Conservation (phyloP, 176 grass and related monocot genomes). For the Ananas comosus region DNA sequence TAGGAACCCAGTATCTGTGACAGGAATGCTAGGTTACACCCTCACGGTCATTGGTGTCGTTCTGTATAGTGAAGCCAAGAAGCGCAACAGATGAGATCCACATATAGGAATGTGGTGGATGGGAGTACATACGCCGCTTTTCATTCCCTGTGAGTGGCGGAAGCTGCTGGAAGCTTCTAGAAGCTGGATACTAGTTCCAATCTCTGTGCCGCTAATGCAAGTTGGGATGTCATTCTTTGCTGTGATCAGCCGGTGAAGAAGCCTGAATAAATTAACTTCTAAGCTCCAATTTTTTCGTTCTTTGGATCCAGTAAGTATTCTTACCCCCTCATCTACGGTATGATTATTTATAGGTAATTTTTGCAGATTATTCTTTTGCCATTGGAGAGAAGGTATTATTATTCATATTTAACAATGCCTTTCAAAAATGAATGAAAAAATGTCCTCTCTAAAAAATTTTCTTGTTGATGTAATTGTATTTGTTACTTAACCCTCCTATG, state of each 20-base stretch:
- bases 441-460: too few relatives aligned
- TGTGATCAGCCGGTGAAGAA: background rate
- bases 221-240: background rate
- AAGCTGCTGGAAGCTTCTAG: background rate
- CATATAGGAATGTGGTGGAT: background rate
- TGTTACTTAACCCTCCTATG: too few relatives aligned
- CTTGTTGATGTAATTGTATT: too few relatives aligned
- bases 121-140: background rate
- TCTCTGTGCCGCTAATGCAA: background rate
- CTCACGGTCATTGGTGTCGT: constrained; percentile 42
- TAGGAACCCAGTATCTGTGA: constrained; percentile 42
- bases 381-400: too few relatives aligned
- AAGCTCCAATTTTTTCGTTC: background rate
- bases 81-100: constrained; percentile 38
- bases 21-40: constrained; percentile 53
- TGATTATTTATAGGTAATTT: too few relatives aligned
- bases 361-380: too few relatives aligned
- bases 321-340: background rate
- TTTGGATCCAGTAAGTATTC: background rate
- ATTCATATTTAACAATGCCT: too few relatives aligned
- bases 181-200: background rate
- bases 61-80: constrained; percentile 52
- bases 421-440: too few relatives aligned
- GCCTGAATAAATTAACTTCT: background rate
- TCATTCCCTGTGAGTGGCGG: background rate